A percentile compares a stretch with the other conserved stretches of the same genome.
Conservation (phyloP, 2,329 filamentous ascomycete species). For the Pseudogymnoascus sp. region DNA sequence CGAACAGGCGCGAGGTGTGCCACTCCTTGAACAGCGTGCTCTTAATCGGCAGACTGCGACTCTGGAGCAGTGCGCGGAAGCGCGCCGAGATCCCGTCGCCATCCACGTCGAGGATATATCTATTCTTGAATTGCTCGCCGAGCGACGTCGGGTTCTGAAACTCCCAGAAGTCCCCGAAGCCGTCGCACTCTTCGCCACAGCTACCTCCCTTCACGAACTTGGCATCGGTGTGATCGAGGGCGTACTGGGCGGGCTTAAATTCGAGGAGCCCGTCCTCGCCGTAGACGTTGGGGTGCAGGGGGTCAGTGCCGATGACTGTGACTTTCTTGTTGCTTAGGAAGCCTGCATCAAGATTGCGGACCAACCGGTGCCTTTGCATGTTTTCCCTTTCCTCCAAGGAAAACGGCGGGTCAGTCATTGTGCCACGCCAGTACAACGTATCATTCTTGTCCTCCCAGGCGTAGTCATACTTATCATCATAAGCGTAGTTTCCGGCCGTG, state of each 20-base stretch:
- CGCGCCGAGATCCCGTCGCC: constrained; percentile 64
- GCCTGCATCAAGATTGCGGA: constrained; percentile 46
- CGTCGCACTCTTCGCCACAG: constrained; percentile 37
- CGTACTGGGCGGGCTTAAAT: constrained; percentile 34
- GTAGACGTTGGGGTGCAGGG: constrained; percentile 6
- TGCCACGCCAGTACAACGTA: constrained; percentile 55
- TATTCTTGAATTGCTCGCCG: constrained; percentile 49
- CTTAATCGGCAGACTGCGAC: constrained; percentile 66
- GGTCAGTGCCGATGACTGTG: constrained; percentile 27
- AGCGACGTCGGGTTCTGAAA: constrained; percentile 49
- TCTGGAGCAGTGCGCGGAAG: constrained; percentile 61
- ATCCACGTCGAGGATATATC: constrained; percentile 70
- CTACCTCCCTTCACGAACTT: constrained; percentile 34
- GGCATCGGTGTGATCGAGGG: constrained; percentile 25
- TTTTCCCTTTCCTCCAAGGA: constrained; percentile 44
- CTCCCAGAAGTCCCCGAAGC: constrained; percentile 37
- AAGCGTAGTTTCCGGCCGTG: constrained; percentile 50
- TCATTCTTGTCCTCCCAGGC: constrained; percentile 51
- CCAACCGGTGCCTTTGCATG: constrained; percentile 51
- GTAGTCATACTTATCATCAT: constrained; percentile 45
- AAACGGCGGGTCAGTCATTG: constrained; percentile 46
- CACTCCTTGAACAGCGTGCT: constrained; percentile 71
- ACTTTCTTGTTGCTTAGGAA: constrained; percentile 34
- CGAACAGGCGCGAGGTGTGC: constrained; percentile 66
- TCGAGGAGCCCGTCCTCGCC: constrained; percentile 22